Evolutionary conservation across 495 filamentous ascomycete genomes (phyloP), one percentile per base, ranked within the genome.

Genomic region (Patellaria atrata): DNA sequence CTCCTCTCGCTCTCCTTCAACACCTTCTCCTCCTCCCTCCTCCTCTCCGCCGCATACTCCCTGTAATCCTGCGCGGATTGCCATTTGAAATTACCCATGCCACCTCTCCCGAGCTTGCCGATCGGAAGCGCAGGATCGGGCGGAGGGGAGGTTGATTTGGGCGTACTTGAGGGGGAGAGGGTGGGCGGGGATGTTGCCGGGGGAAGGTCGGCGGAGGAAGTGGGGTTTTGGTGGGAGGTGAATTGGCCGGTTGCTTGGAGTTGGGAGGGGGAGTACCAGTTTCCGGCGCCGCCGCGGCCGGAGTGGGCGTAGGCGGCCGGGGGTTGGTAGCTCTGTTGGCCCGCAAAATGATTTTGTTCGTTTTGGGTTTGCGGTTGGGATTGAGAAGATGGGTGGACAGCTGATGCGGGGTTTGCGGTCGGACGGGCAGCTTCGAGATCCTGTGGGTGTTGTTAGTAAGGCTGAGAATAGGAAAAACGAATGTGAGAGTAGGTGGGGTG

Each of bases 271-370:
- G 58, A 52, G 44, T 59, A 49, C 51, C 68, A 73, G 58, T 77
- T 79, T 12, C 73, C 72, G 0, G 67, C 68, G 21, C 72, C 73
- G 38, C 72, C 72, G 17, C 73, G 68, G 10, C 72, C 72, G 26
- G 54, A 56, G 37, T 67, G 65, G 7, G 55, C 51, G 55, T 71
- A 74, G n/a, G n/a, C n/a, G n/a, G n/a, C n/a, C n/a, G n/a, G n/a
- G n/a, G n/a, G n/a, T n/a, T n/a, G n/a, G n/a, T n/a, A n/a, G n/a
- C n/a, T n/a, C n/a, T n/a, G n/a, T n/a, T n/a, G n/a, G n/a, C n/a
- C n/a, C n/a, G n/a, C n/a, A n/a, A n/a, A n/a, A n/a, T n/a, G n/a
- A n/a, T n/a, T n/a, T n/a, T n/a, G n/a, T 30, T 57, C 43, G 37
- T 37, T 45, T 22, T 24, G 45, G 5, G 40, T 32, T 28, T 35